Evolutionary conservation across 148 eudicot genomes (phyloP), one percentile per base, ranked within the genome.

Genomic region (Rhododendron henanense): DNA sequence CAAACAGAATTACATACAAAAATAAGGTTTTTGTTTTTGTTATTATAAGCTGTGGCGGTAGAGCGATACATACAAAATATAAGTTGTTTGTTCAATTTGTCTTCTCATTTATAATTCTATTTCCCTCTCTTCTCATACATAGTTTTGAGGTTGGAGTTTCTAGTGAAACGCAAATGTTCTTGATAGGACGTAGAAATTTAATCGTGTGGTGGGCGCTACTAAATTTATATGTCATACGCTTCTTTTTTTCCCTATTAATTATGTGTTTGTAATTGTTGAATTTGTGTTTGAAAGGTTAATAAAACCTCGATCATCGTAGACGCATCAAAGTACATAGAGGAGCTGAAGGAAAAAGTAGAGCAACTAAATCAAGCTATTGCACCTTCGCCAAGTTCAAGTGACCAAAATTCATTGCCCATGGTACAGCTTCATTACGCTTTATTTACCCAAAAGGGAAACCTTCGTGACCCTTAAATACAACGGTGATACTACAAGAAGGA

Each of bases 311-410:
- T 94, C 37, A 79, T 93, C 41, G 90, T 82, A 1, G 93, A 94
- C 84, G 97, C 97, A 21, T 79, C 97, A 21, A 94, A 87, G 78
- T 93, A 93, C 78, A 93, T 94, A 76, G 79, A 89, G 86, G 94
- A 94, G 57, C 90, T 93, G 83, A 92, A 91, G 88, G 86, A 88
- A 83, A 94, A 88, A 82, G 91, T 94, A 31, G 90, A 92, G 44
- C 89, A 69, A 78, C 89, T 93, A 39, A 88, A 89, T 82, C 88
- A 86, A 69, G 94, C 89, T 39, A 57, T 88, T 2, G 87, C 81
- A 21, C 14, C 85, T 71, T 79, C 84, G 76, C 59, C 88, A 82
- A 81, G 82, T 83, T 93, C 96, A 80, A 87, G 81, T 87, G 83
- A 25, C 85, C 92, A 87, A 48, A 92, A 87, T 65, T 82, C 90